Evolutionary conservation across 768 basidiomycete species (phyloP), one percentile per base, ranked within the genome.

Genomic region (Hypholoma fasciculare): DNA sequence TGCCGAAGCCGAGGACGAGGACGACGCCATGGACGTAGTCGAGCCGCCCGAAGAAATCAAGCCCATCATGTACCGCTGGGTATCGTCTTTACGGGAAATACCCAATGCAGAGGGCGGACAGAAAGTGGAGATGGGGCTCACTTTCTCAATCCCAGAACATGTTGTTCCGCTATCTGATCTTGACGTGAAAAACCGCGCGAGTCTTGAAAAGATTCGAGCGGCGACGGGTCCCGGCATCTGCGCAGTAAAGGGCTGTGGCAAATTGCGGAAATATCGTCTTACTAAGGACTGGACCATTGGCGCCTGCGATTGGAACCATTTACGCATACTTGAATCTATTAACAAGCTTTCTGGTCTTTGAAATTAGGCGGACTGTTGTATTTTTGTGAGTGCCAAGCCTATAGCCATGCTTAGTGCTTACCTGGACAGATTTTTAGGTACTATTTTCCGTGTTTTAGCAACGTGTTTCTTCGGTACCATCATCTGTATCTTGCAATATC

Each of bases 11-110:
- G 72, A 68, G 1, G 77, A 76, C 20, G 75, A 71, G 2, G 74
- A 71, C 13, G 73, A 69, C 14, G 74, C 55, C 6, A 66, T 72
- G 56, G 74, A 72, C 6, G 71, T 71, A 37, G 74, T 66, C 9
- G 80, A 76, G 20, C 75, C 62, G 7, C 70, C 65, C 7, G 72
- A 73, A 39, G 75, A 69, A 43, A 65, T 69, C 57, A 66, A 70
- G 43, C 79, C 90, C 2, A 82, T 78, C 4, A 86, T 83, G 83
- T 90, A 85, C 63, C 81, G 89, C 27, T 92, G 89, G 89, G 71
- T 89, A 1, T 90, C 88, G 4, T 85, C 83, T 1, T 73, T 81
- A 19, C 79, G 78, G 52, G 63, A 64, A 11, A 62, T 61, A 6
- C 59, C 61, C 42, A 63, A 56, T 7, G 61, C 63, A 48, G 56